These are phyloP conservation scores for Citrus sp. DNA, from an alignment of 345 rosid genomes.

Conservation along the genomic window DNA sequence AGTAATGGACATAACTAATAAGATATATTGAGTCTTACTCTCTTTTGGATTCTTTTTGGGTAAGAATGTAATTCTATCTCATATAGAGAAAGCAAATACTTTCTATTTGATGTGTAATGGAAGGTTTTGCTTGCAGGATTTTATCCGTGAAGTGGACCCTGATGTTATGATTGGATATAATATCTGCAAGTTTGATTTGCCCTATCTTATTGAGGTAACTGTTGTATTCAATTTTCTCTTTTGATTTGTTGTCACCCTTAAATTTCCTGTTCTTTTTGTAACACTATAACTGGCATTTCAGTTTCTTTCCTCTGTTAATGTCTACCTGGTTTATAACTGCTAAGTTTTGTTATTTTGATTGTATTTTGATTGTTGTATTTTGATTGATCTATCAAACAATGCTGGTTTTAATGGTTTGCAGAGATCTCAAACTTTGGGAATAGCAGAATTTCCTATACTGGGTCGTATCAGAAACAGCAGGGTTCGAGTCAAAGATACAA, in stretches of 20 bases:
- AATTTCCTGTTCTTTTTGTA: slow-evolving; percentile 2
- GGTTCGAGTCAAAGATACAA: slow-evolving; percentile 82
- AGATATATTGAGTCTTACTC: background rate
- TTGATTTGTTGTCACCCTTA: background rate
- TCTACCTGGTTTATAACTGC: background rate
- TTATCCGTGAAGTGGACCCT: slow-evolving; percentile 88
- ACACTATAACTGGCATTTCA: background rate
- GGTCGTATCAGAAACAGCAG: slow-evolving; percentile 89
- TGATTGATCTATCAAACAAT: slow-evolving; percentile 1
- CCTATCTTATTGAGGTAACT: slow-evolving; percentile 93
- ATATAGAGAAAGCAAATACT: background rate
- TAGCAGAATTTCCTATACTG: slow-evolving; percentile 80
- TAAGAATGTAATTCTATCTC: slow-evolving; percentile 6
- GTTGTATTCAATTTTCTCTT: slow-evolving; percentile 11
- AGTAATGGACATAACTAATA: background rate
- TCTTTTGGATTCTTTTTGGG: background rate
- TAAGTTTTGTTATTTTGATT: background rate
- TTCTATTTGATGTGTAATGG: slow-evolving; percentile 11
- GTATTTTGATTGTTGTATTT: background rate
- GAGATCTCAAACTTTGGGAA: slow-evolving; percentile 89
- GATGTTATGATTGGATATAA: slow-evolving; percentile 97
- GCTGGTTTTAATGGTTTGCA: slow-evolving; percentile 26
- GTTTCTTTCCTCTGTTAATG: slow-evolving; percentile 8
- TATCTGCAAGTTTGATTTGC: slow-evolving; percentile 97
- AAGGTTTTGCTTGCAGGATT: slow-evolving; percentile 59